Evolutionary conservation across 192 early-diverging fungal species (phyloP).

Genomic region (Fimicolochytrium jonesii): DNA sequence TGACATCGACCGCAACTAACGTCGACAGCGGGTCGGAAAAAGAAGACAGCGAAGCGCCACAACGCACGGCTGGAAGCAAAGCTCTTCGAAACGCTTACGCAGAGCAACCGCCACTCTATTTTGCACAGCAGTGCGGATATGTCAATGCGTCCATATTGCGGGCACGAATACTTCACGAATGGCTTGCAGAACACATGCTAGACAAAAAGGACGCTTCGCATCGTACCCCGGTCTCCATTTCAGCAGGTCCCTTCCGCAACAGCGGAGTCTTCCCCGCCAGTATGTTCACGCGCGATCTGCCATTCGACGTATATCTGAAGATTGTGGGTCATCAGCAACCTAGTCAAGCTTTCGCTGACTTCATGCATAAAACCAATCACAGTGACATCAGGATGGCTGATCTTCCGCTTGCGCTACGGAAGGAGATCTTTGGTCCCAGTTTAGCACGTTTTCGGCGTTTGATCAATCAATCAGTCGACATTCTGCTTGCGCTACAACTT

Average conservation of each 20-base stretch:
- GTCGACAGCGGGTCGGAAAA: no score
- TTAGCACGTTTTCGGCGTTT: not conserved
- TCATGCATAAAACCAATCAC: not conserved
- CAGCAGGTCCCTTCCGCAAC: slow-evolving; percentile 7
- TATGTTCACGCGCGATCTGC: slow-evolving; percentile 27
- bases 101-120: no score
- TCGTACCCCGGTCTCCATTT: not conserved
- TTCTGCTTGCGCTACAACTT: slow-evolving; percentile 9
- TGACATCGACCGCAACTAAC: no score
- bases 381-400: not conserved
- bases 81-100: no score
- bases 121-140: slow-evolving; percentile 37
- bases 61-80: no score
- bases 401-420: not conserved
- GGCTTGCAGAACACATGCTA: slow-evolving; percentile 16
- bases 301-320: slow-evolving; percentile 38
- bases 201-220: not conserved
- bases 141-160: slow-evolving; percentile 30
- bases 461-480: slow-evolving; percentile 17
- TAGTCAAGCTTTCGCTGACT: slow-evolving; percentile 4
- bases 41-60: no score
- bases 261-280: slow-evolving; percentile 10
- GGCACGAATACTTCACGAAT: slow-evolving; percentile 28
- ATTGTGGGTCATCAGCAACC: slow-evolving; percentile 13
- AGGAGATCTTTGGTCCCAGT: not conserved